Evolutionary conservation across 2,329 filamentous ascomycete species (phyloP).

Genomic region (Ascocoryne sarcoides): DNA sequence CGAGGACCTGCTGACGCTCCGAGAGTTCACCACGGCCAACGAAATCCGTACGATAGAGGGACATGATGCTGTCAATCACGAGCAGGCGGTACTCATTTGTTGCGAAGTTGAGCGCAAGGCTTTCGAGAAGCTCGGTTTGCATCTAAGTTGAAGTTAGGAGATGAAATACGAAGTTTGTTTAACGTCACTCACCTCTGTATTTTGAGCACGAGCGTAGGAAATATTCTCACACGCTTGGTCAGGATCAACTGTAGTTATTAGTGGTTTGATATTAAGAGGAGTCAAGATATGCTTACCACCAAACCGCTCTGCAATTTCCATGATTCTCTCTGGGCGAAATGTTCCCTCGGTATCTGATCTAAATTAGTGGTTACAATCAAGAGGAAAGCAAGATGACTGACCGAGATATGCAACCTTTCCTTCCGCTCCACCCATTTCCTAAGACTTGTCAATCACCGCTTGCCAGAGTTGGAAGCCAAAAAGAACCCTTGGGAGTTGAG

Average conservation of each 20-base stretch:
- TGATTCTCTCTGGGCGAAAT: slow-evolving; percentile 58
- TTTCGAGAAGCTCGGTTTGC: slow-evolving; percentile 51
- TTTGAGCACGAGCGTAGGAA: slow-evolving; percentile 53
- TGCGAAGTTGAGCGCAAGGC: slow-evolving; percentile 50
- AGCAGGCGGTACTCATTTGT: slow-evolving; percentile 56
- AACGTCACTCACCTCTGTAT: slow-evolving; percentile 55
- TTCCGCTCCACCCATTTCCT: slow-evolving; percentile 55
- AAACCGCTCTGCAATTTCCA: slow-evolving; percentile 58
- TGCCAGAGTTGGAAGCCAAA: background rate
- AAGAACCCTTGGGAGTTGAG: slow-evolving; percentile 40
- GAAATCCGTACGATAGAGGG: slow-evolving; percentile 59
- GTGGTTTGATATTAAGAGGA: background rate
- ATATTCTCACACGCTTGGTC: slow-evolving; percentile 58
- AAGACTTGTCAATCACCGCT: slow-evolving; percentile 2
- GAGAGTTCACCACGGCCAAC: slow-evolving; percentile 58
- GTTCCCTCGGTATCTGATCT: slow-evolving; percentile 49
- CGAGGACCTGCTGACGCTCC: slow-evolving; percentile 60
- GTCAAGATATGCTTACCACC: slow-evolving; percentile 30
- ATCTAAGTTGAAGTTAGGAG: too few relatives aligned
- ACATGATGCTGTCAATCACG: slow-evolving; percentile 63
- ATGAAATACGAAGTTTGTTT: too few relatives aligned
- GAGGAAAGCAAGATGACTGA: slow-evolving; percentile 17
- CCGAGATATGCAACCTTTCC: slow-evolving; percentile 63
- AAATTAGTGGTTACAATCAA: slow-evolving; percentile 3
- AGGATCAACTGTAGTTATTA: slow-evolving; percentile 38